phyloP scores from a whole-genome alignment of 2,329 filamentous ascomycete species.

The Neocatenulostroma microsporum region DNA sequence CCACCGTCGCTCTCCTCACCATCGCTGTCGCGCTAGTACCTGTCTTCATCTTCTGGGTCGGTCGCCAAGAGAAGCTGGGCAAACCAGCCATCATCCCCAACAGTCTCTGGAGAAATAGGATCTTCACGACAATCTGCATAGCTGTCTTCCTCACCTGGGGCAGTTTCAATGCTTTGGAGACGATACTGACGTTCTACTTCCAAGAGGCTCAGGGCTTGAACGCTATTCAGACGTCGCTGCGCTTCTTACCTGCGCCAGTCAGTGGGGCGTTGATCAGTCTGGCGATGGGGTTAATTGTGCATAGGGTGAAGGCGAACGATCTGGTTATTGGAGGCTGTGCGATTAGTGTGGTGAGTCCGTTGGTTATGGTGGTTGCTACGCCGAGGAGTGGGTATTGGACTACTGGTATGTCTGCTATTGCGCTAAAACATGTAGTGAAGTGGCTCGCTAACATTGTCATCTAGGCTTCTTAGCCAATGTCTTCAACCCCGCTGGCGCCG shows the following conservation, averaged over 20 bases:
- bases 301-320: conserved; percentile 38
- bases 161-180: conserved; percentile 33
- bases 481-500: conserved; percentile 38
- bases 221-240: conserved; percentile 58
- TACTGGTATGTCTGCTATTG: conserved; percentile 6
- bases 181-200: conserved; percentile 54
- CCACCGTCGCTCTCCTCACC: conserved; percentile 34
- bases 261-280: conserved; percentile 37
- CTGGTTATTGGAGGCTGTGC: conserved; percentile 33
- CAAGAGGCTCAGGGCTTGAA: conserved; percentile 58
- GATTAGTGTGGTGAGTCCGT: conserved; percentile 31
- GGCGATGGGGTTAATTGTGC: conserved; percentile 40
- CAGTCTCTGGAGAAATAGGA: conserved; percentile 50
- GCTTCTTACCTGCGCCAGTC: conserved; percentile 52
- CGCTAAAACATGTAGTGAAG: too few species aligned
- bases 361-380: conserved; percentile 42
- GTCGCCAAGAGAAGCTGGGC: conserved; percentile 38
- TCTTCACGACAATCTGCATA: conserved; percentile 51
- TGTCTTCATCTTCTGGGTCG: conserved; percentile 50
- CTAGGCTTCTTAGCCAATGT: conserved; percentile 38
- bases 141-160: conserved; percentile 35
- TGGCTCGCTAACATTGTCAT: too few species aligned
- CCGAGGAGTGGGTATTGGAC: conserved; percentile 43
- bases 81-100: conserved; percentile 55
- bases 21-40: conserved; percentile 39